Base-by-base conservation (phyloP, 2,329 filamentous ascomycete genomes). In the Penicillium sp. region DNA sequence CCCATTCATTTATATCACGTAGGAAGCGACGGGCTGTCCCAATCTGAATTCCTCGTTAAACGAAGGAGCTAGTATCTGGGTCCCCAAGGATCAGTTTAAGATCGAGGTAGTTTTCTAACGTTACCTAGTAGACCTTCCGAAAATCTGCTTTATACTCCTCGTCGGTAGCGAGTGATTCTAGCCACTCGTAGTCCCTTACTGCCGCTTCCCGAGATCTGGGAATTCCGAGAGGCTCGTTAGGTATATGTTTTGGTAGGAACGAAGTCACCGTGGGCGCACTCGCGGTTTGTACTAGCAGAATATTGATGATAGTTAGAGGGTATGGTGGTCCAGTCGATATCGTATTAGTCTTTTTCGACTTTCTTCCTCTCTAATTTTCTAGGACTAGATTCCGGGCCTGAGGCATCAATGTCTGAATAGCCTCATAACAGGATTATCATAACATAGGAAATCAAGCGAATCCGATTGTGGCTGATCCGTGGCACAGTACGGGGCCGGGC, bases 71-170 rank as follows among this genome's bases (percentile, higher is more conserved):
- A 58, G 58, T 22, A 44, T 68, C 60, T 44, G 51, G 60, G 24
- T 64, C 62, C 22, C 62, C 56, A n/a, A 62, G 53, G 33, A 68
- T 62, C 5, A 66, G 58, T 37, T 66, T 58, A 54, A 68, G 64
- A 54, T 68, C 61, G 37, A 66, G 58, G 19, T 60, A 53, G 51
- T 68, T 68, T 28, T 61, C 60, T 38, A 68, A 33, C 40, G 30
- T 63, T 35, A 68, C 59, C 19, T 61, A 42, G 50, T 59, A 68
- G 37, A 59, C 53, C 10, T 51, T 61, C 3, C 55, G 60, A 51
- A 66, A 64, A 53, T 68, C 60, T 35, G 62, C 61, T 60, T 66
- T 68, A n/a, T 63, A 63, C 8, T 50, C 33, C 44, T 68, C 58
- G 2, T 68, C 62, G 10, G 53, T 65, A 15, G 47, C 56, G n/a